These are phyloP conservation scores for Microsporum audouinii DNA, from an alignment of 2,329 filamentous ascomycete species.

Conservation along the genomic window DNA sequence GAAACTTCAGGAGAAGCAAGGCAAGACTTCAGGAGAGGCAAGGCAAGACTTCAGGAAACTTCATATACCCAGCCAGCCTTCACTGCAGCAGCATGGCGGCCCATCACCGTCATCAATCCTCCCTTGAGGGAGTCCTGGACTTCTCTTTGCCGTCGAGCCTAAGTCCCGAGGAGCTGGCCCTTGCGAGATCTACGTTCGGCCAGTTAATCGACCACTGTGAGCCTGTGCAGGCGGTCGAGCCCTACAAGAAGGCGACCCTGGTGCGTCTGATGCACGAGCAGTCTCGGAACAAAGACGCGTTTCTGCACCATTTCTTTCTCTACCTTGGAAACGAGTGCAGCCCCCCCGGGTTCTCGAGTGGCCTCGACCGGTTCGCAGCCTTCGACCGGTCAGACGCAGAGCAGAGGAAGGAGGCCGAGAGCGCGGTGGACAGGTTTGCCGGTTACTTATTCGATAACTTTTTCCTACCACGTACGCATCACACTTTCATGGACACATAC, in stretches of 20 bases:
- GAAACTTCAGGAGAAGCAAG: no score
- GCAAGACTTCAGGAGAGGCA: no score
- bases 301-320: constrained; percentile 10
- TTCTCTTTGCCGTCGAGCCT: constrained; percentile 1
- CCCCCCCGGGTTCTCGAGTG: constrained; percentile 5
- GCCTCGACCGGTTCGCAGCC: constrained; percentile 8
- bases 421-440: constrained; percentile 12
- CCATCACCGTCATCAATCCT: constrained; percentile 8
- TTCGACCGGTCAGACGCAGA: constrained; percentile 6
- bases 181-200: constrained; percentile 10
- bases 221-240: constrained; percentile 14
- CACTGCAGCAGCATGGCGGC: neutral
- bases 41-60: no score
- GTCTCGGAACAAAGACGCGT: constrained; percentile 12
- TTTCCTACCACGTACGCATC: constrained; percentile 14
- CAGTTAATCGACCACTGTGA: constrained; percentile 15
- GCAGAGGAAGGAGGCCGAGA: constrained; percentile 7
- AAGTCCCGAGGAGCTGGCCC: constrained; percentile 9
- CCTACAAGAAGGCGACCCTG: constrained; percentile 17
- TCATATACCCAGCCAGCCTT: no score
- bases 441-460: constrained; percentile 15
- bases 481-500: neutral
- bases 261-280: constrained; percentile 17
- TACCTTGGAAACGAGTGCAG: constrained; percentile 6
- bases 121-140: constrained; percentile 11